Evolutionary conservation across 176 grass and related monocot genomes (phyloP).

Genomic region (Oryza rufipogon): DNA sequence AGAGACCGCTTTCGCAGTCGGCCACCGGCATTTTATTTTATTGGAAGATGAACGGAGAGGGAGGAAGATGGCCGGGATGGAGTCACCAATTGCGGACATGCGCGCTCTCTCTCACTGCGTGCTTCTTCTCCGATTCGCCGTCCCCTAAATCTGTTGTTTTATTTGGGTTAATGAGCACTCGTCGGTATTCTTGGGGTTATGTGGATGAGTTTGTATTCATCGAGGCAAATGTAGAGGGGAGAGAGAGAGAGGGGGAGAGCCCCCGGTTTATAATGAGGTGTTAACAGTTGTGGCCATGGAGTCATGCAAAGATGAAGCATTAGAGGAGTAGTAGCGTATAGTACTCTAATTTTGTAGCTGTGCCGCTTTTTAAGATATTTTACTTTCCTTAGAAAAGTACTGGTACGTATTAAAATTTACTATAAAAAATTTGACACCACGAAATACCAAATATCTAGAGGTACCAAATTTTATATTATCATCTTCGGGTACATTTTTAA

Average conservation of each 20-base stretch:
- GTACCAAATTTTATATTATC: too few relatives aligned
- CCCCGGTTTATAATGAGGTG: constrained; percentile 18
- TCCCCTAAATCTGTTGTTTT: too few relatives aligned
- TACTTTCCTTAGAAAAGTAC: too few relatives aligned
- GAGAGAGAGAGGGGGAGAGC: background rate
- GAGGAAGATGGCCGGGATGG: background rate
- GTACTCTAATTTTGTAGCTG: background rate
- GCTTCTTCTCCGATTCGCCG: background rate
- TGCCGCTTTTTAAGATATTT: background rate
- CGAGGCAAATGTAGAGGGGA: background rate
- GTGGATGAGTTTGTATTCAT: background rate
- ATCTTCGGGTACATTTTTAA: too few relatives aligned
- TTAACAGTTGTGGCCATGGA: constrained; percentile 19
- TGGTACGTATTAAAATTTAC: too few relatives aligned
- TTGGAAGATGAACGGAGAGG: background rate
- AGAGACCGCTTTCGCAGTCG: constrained; percentile 32
- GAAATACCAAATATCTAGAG: too few relatives aligned
- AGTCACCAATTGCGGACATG: background rate
- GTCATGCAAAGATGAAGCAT: background rate
- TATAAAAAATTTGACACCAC: too few relatives aligned
- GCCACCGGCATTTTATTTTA: constrained; percentile 47
- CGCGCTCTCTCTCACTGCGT: background rate
- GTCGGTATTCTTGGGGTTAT: background rate
- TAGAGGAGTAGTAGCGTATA: too few relatives aligned
- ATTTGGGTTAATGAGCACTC: background rate